A percentile compares a stretch with the other conserved stretches of the same genome.
Evolutionary conservation across 306 rosid species (phyloP).

Genomic region (Acacia crassicarpa): DNA sequence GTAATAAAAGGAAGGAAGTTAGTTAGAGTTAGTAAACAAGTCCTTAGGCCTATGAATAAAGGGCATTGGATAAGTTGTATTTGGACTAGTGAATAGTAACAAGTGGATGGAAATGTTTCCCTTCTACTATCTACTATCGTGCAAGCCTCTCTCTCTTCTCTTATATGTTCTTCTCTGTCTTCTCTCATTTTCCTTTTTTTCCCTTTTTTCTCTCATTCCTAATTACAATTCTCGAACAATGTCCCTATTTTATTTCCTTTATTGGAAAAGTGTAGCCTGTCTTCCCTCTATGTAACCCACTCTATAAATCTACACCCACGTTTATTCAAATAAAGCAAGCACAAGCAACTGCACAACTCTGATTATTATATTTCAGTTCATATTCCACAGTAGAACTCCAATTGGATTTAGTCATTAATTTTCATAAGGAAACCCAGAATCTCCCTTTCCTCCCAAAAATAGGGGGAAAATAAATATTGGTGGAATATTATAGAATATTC

Average conservation of each 20-base stretch:
- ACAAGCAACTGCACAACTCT: neutral
- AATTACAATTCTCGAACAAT: neutral
- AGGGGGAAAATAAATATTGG: neutral
- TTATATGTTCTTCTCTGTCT: neutral
- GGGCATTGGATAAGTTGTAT: neutral
- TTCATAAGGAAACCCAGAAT: neutral
- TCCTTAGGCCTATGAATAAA: neutral
- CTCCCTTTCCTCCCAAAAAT: neutral
- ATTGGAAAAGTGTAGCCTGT: neutral
- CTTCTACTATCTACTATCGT: neutral
- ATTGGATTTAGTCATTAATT: neutral
- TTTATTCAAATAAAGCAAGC: neutral
- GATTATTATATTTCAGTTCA: neutral
- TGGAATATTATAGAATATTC: neutral
- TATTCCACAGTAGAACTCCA: neutral
- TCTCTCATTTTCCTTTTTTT: neutral
- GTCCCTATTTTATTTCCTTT: neutral
- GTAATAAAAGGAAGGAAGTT: neutral
- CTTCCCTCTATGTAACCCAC: neutral
- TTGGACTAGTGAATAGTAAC: neutral
- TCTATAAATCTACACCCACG: neutral
- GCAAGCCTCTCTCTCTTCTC: neutral
- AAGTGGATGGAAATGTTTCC: neutral
- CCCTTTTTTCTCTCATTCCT: neutral
- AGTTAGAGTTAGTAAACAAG: neutral